Percentiles rank a stretch among this genome's conserved stretches.
phyloP scores from a whole-genome alignment of 192 early-diverging fungal species.

The Backusella tuberculispora region DNA sequence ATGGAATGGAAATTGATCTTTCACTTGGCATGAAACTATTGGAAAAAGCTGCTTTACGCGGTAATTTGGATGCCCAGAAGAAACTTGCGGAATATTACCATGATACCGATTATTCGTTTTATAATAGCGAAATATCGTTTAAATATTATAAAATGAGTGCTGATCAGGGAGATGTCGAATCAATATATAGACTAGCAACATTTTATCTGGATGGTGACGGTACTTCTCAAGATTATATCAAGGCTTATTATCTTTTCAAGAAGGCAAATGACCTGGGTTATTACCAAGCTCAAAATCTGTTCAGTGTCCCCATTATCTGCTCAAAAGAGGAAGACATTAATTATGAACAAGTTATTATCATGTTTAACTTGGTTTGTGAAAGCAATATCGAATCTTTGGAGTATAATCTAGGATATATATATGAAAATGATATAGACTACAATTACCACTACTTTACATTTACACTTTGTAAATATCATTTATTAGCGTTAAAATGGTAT shows the following conservation, averaged over 20 bases:
- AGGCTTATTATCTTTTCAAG: too few relatives aligned
- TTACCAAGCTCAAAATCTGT: too few relatives aligned
- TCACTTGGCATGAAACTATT: background rate
- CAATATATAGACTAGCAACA: too few relatives aligned
- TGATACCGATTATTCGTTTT: background rate
- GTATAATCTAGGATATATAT: background rate
- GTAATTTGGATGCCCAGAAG: background rate
- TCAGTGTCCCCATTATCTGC: too few relatives aligned
- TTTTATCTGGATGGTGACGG: too few relatives aligned
- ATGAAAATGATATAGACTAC: background rate
- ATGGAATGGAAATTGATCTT: background rate
- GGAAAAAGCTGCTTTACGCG: background rate
- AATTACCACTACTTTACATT: background rate
- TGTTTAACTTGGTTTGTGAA: background rate
- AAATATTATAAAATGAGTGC: background rate
- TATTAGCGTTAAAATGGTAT: background rate
- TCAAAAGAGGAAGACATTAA: too few relatives aligned
- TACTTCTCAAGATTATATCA: too few relatives aligned
- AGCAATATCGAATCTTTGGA: background rate
- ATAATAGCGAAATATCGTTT: background rate
- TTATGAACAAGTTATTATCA: background rate
- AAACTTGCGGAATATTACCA: background rate
- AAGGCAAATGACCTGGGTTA: too few relatives aligned
- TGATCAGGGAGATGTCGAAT: too few relatives aligned
- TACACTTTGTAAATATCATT: background rate